A percentile compares a stretch with the other conserved stretches of the same genome.
phyloP scores from a whole-genome alignment of 768 basidiomycete genomes.

The Rhodotorula graminis region DNA sequence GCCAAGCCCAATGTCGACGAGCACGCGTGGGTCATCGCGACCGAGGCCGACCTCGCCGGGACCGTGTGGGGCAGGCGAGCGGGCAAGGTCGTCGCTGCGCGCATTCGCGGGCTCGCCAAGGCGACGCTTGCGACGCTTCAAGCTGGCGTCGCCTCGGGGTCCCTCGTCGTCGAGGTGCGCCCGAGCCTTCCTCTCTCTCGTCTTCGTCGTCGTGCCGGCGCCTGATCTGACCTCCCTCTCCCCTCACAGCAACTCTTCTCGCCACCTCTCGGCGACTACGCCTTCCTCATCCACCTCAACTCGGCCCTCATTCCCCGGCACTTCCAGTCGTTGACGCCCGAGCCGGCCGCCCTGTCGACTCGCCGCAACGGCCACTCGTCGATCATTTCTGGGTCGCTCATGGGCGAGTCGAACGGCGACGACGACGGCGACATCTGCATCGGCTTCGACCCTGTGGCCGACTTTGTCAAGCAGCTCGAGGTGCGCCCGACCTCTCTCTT shows the following conservation, averaged over 20 bases:
- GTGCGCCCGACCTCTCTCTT: conserved; percentile 48
- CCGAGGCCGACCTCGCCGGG: conserved; percentile 70
- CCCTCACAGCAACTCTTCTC: conserved; percentile 68
- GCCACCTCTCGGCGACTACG: conserved; percentile 78
- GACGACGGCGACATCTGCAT: conserved; percentile 51
- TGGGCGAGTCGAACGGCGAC: conserved; percentile 43
- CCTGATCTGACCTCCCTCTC: not conserved
- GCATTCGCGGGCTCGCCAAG: conserved; percentile 66
- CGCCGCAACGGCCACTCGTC: not conserved
- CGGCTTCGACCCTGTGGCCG: conserved; percentile 72
- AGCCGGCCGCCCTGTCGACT: conserved; percentile 52
- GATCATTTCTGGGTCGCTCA: conserved; percentile 27
- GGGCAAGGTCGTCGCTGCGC: conserved; percentile 64
- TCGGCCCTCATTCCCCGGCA: conserved; percentile 64
- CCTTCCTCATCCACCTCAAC: conserved; percentile 73
- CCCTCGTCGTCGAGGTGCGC: conserved; percentile 59
- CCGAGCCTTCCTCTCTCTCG: conserved; percentile 31
- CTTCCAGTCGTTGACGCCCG: conserved; percentile 61
- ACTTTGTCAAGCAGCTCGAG: conserved; percentile 67
- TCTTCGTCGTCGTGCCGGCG: conserved; percentile 10
- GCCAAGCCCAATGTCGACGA: conserved; percentile 49
- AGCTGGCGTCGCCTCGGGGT: conserved; percentile 54
- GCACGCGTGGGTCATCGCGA: conserved; percentile 68
- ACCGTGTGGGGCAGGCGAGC: conserved; percentile 68
- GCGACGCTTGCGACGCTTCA: conserved; percentile 64